These are phyloP conservation scores for Crithidia brevicula DNA, from an alignment of 208 protist genomes.

Conservation along the genomic window DNA sequence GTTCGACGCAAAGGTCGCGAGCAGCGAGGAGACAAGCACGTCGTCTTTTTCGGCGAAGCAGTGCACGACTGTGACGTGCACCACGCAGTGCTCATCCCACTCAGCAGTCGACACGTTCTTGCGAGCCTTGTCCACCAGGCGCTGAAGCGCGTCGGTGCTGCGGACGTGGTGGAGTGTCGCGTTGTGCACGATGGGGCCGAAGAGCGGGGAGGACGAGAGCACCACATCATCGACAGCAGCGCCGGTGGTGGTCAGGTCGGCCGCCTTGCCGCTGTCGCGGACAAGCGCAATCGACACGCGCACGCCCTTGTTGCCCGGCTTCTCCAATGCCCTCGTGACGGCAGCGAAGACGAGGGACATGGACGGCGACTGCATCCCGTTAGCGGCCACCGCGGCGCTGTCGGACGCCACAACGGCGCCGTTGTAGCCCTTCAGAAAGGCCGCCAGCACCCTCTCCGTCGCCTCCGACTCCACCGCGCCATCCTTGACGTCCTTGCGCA, in stretches of 20 bases:
- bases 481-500: slow-evolving; percentile 15
- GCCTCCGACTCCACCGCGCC: slow-evolving; percentile 22
- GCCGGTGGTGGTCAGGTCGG: slow-evolving; percentile 19
- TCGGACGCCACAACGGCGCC: slow-evolving; percentile 44
- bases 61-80: slow-evolving; percentile 41
- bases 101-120: slow-evolving; percentile 14
- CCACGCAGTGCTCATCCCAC: slow-evolving; percentile 40
- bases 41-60: slow-evolving; percentile 41
- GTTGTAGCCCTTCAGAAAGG: slow-evolving; percentile 63
- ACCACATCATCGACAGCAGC: slow-evolving; percentile 13
- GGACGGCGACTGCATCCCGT: slow-evolving; percentile 34
- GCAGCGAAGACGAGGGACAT: slow-evolving; percentile 32
- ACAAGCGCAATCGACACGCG: slow-evolving; percentile 46
- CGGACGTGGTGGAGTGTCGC: slow-evolving; percentile 27
- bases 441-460: slow-evolving; percentile 32
- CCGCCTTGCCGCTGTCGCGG: slow-evolving; percentile 27
- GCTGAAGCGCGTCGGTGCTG: slow-evolving; percentile 18
- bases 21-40: slow-evolving; percentile 37
- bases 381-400: slow-evolving; percentile 26
- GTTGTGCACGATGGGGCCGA: slow-evolving; percentile 49
- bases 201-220: slow-evolving; percentile 51
- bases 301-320: slow-evolving; percentile 39
- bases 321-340: slow-evolving; percentile 22
- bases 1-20: slow-evolving; percentile 35
- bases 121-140: slow-evolving; percentile 27